Conservation (phyloP, 2,329 filamentous ascomycete genomes). For the Orbilia javanica region DNA sequence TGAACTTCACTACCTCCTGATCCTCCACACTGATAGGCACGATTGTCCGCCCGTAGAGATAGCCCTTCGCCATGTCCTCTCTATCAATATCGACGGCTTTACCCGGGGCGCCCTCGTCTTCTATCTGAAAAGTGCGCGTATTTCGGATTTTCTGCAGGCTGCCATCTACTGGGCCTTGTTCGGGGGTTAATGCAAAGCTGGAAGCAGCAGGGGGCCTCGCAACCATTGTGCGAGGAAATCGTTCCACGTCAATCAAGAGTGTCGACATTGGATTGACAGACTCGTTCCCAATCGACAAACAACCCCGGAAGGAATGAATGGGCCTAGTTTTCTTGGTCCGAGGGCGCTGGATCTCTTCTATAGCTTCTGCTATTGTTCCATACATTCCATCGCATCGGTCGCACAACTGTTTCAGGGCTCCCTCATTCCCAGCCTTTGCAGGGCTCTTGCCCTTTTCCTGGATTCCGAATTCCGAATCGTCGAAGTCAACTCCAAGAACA, state of each 20-base stretch:
- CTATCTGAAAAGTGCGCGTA: constrained; percentile 82
- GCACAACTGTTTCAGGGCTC: constrained; percentile 74
- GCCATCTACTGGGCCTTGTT: constrained; percentile 62
- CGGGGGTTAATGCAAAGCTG: constrained; percentile 75
- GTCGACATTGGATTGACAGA: constrained; percentile 77
- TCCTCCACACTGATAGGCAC: constrained; percentile 91
- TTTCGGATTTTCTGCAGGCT: constrained; percentile 79
- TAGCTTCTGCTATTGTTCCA: constrained; percentile 87
- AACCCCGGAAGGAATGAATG: constrained; percentile 82
- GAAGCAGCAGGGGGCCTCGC: constrained; percentile 81
- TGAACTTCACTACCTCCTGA: constrained; percentile 86
- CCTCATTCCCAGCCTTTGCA: constrained; percentile 82
- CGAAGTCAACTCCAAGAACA: constrained; percentile 90
- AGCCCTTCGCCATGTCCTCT: constrained; percentile 90
- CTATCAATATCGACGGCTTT: constrained; percentile 84
- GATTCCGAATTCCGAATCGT: constrained; percentile 87
- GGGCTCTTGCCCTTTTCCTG: constrained; percentile 88
- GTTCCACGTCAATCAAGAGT: constrained; percentile 85
- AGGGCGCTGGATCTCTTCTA: constrained; percentile 82
- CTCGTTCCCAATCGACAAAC: constrained; percentile 82
- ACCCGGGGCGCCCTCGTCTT: constrained; percentile 79
- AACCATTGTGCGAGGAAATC: constrained; percentile 87
- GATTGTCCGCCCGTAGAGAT: constrained; percentile 90
- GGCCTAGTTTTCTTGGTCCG: constrained; percentile 81
- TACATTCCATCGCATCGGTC: constrained; percentile 78